phyloP scores from a whole-genome alignment of 495 filamentous ascomycete genomes.

The Lasiosphaeria ovina region DNA sequence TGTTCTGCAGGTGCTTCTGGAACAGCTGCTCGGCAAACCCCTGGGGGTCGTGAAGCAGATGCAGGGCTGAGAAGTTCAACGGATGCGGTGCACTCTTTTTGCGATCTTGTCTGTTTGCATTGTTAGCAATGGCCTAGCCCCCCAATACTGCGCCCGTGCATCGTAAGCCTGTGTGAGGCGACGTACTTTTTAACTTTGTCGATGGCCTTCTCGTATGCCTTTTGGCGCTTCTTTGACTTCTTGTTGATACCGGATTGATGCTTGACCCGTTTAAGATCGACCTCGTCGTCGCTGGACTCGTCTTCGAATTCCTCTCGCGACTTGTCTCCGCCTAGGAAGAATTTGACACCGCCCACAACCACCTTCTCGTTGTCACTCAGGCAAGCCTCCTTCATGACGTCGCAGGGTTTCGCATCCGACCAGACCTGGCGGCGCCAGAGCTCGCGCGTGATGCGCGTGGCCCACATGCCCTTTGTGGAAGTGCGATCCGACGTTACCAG shows the following conservation, averaged over 20 bases:
- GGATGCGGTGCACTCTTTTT: conserved; percentile 84
- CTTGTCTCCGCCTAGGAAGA: conserved; percentile 94
- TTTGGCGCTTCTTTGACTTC: conserved; percentile 84
- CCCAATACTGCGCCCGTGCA: neutral
- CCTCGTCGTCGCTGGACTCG: conserved; percentile 75
- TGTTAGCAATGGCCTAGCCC: neutral
- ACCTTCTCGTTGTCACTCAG: conserved; percentile 87
- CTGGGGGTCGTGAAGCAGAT: conserved; percentile 92
- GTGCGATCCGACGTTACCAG: conserved; percentile 80
- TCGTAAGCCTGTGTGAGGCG: neutral
- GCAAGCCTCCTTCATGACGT: conserved; percentile 89
- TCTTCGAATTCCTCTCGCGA: conserved; percentile 90
- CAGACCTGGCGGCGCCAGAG: conserved; percentile 43
- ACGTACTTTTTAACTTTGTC: conserved; percentile 57
- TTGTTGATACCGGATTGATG: conserved; percentile 91
- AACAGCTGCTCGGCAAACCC: conserved; percentile 91
- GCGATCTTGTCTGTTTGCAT: conserved; percentile 63
- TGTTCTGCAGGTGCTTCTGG: conserved; percentile 82
- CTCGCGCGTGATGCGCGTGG: conserved; percentile 49
- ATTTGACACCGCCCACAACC: conserved; percentile 77
- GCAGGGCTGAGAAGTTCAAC: conserved; percentile 93
- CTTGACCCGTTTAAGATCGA: conserved; percentile 77
- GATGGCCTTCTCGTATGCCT: conserved; percentile 73
- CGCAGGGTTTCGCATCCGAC: conserved; percentile 71
- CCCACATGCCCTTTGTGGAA: conserved; percentile 87